Conservation (phyloP, 768 basidiomycete genomes). For the Suillus fuscotomentosus region DNA sequence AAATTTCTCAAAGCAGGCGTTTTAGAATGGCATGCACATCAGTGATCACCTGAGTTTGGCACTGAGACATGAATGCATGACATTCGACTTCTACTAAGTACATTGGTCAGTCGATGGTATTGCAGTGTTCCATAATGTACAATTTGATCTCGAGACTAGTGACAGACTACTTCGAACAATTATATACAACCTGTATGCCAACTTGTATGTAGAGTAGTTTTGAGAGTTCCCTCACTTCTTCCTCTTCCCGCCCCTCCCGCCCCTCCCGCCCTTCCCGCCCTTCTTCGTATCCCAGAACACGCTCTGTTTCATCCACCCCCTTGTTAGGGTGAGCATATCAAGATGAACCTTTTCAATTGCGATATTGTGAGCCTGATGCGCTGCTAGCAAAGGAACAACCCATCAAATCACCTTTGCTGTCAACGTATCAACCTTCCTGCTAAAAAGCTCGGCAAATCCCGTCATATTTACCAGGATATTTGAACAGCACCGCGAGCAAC, state of each 20-base stretch:
- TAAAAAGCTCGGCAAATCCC: neutral
- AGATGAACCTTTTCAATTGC: conserved; percentile 11
- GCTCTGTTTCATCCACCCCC: too few species aligned
- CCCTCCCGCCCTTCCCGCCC: too few species aligned
- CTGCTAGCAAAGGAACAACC: neutral
- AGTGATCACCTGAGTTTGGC: neutral
- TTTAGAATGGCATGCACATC: neutral
- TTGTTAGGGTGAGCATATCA: too few species aligned
- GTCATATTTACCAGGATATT: conserved; percentile 4
- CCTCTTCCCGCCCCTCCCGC: neutral
- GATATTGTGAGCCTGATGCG: neutral
- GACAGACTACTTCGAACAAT: neutral
- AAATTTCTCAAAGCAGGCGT: neutral
- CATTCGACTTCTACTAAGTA: neutral
- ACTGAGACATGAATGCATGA: neutral
- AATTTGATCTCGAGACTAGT: neutral
- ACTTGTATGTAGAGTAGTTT: neutral
- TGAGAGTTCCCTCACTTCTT: neutral
- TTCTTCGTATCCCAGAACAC: too few species aligned
- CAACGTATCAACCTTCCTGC: neutral
- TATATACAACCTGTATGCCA: neutral
- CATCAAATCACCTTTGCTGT: neutral
- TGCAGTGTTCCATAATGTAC: neutral
- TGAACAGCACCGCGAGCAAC: neutral
- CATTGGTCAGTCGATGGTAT: neutral